Evolutionary conservation across 768 basidiomycete species (phyloP), one percentile per base, ranked within the genome.

Genomic region (Russula sp.): DNA sequence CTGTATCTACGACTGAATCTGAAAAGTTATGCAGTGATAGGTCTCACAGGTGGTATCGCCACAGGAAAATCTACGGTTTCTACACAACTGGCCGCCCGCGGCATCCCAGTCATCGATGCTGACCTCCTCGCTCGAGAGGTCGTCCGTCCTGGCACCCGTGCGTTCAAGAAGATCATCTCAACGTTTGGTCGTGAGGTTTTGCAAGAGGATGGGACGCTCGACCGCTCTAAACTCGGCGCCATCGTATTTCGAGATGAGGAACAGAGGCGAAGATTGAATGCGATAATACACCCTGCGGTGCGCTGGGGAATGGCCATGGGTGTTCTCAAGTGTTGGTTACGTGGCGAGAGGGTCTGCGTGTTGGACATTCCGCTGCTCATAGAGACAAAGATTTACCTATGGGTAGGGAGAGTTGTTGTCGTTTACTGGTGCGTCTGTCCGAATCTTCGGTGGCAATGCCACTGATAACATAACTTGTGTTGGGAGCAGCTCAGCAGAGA

Each of bases 31-130:
- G 11, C 66, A 96, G 95, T 98, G 62, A 83, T 97, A 65, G 96
- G 97, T 45, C 83, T 99, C 22, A 98, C 96, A 34, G 97, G 97
- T 8, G 93, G 95, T 2, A 98, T 99, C 62, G 92, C 94, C 22
- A 94, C 94, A 7, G 94, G 96, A 57, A 99, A 99, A 77, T 97
- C 95, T 0, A 90, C 94, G 13, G 97, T 94, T 11, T 91, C 94
- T 0, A 74, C 76, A 7, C 78, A 94, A 47, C 78, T 98, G 40
- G 80, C 81, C 56, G 76, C 79, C 0, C 85, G 85, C 68, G 69
- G 73, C 35, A 76, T 98, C 35, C 91, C 93, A n/a, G 77, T 98
- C 68, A 82, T 98, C 68, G 97, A 99, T 71, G 94, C 96, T 2
- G 96, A 98, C 78, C 66, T 91, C 16, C 80, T 98, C 55, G 92